These are phyloP conservation scores for Cutaneotrichosporon daszewskae DNA, from an alignment of 1,284 basidiomycete species.

Conservation along the genomic window DNA sequence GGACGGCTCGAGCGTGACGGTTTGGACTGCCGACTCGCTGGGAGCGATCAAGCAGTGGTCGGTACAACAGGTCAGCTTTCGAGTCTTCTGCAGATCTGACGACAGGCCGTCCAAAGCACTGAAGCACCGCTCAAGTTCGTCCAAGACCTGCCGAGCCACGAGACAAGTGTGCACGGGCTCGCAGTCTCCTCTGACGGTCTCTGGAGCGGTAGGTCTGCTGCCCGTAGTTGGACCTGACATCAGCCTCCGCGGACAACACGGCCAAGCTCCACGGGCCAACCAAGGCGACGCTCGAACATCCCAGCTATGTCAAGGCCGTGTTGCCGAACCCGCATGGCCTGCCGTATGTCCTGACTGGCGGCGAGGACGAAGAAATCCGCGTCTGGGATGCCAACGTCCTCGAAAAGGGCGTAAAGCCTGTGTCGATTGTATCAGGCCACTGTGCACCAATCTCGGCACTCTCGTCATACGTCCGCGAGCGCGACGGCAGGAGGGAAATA, in stretches of 20 bases:
- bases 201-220: slow-evolving; percentile 69
- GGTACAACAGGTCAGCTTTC: slow-evolving; percentile 17
- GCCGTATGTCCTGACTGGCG: slow-evolving; percentile 59
- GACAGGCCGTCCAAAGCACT: too few species aligned
- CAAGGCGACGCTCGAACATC: slow-evolving; percentile 54
- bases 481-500: slow-evolving; percentile 49
- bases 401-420: slow-evolving; percentile 39
- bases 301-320: slow-evolving; percentile 63
- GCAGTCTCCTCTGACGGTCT: slow-evolving; percentile 60
- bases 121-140: slow-evolving; percentile 15
- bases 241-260: slow-evolving; percentile 82
- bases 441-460: slow-evolving; percentile 77
- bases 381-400: slow-evolving; percentile 53
- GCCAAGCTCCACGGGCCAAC: slow-evolving; percentile 56
- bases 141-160: slow-evolving; percentile 38
- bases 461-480: slow-evolving; percentile 61
- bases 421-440: slow-evolving; percentile 66
- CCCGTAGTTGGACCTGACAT: not conserved
- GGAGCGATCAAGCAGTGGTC: slow-evolving; percentile 60
- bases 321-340: slow-evolving; percentile 60
- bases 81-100: too few species aligned
- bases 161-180: slow-evolving; percentile 57
- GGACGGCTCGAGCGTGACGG: slow-evolving; percentile 8
- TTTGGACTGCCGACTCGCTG: slow-evolving; percentile 81
- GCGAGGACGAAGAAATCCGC: slow-evolving; percentile 69